Evolutionary conservation across 495 filamentous ascomycete species (phyloP), one percentile per base, ranked within the genome.

Genomic region (Talaromyces proteolyticus): DNA sequence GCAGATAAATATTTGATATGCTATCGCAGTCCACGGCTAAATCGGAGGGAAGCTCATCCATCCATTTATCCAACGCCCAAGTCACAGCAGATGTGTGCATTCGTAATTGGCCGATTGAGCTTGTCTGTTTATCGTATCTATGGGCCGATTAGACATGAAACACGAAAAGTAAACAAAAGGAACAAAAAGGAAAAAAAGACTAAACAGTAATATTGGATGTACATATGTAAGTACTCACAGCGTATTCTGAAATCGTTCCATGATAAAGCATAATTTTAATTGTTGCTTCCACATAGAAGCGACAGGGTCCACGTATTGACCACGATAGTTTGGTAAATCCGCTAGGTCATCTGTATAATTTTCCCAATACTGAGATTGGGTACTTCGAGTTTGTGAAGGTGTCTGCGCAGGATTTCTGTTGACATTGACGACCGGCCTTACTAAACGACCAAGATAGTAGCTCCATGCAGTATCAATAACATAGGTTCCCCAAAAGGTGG

Each of bases 401-500:
- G 39, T 43, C 12, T 16, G 39, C 12, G 43, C 49, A 12, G 49
- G 49, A n/a, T 43, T 20, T 12, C 49, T 39, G 23, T 42, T 51
- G 18, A 42, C 49, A 14, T 39, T 26, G 19, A 42, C 39, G 21
- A 51, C 40, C 12, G 49, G 49, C 11, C 42, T 51, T 21, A 42
- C 29, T 2, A 51, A 25, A 7, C 49, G 49, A 22, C 49, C 49
- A 7, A 51, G 49, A 23, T 51, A 51, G 40, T 51, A 51, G 23
- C 49, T 51, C 49, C 49, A 51, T 3, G 49, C 49, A 19, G 39
- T 51, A 24, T 51, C 39, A 42, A 51, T 34, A 22, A 51, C 39
- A 37, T 51, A 44, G 4, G 49, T 51, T 14, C 49, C 49, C 49
- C 49, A 51, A 19, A 51, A 64, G 2, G 52, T 46, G 6, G 50